These are phyloP conservation scores for Juncus inflexus DNA, from an alignment of 176 grass and related monocot genomes.

Conservation along the genomic window DNA sequence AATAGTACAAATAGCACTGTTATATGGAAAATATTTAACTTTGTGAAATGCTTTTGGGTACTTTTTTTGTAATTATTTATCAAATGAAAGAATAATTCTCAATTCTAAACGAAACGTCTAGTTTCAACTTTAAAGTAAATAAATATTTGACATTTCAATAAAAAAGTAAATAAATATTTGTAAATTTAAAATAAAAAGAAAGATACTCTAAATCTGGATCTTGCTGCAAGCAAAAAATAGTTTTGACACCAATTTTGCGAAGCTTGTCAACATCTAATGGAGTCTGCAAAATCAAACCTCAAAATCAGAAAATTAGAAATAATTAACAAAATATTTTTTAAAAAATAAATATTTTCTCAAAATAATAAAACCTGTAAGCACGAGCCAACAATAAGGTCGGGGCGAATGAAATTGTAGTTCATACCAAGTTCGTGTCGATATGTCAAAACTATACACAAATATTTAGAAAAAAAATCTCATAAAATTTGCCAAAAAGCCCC, in stretches of 20 bases:
- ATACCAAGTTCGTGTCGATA: constrained; percentile 96
- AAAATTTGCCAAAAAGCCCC: constrained; percentile 2
- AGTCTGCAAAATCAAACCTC: constrained; percentile 38
- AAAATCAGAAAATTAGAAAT: constrained; percentile 37
- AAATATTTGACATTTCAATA: constrained; percentile 17
- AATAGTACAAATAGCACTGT: no score
- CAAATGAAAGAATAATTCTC: constrained; percentile 1
- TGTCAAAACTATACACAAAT: constrained; percentile 52
- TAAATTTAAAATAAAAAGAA: constrained; percentile 2
- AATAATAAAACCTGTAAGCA: constrained; percentile 76
- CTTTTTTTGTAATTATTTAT: no score
- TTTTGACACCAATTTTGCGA: constrained; percentile 80
- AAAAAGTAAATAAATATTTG: neutral
- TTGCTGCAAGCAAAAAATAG: constrained; percentile 95
- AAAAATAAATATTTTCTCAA: constrained; percentile 5
- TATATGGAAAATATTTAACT: no score
- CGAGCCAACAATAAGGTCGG: constrained; percentile 90
- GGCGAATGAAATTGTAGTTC: constrained; percentile 94
- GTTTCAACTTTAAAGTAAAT: constrained; percentile 3
- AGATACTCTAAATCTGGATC: constrained; percentile 94
- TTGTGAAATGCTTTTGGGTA: no score
- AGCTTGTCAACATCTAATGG: constrained; percentile 89
- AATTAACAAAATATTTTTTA: neutral
- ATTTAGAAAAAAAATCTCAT: constrained; percentile 12
- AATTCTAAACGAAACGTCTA: constrained; percentile 4